Evolutionary conservation across 148 eudicot genomes (phyloP), one percentile per base, ranked within the genome.

Genomic region (Chenopodium album): DNA sequence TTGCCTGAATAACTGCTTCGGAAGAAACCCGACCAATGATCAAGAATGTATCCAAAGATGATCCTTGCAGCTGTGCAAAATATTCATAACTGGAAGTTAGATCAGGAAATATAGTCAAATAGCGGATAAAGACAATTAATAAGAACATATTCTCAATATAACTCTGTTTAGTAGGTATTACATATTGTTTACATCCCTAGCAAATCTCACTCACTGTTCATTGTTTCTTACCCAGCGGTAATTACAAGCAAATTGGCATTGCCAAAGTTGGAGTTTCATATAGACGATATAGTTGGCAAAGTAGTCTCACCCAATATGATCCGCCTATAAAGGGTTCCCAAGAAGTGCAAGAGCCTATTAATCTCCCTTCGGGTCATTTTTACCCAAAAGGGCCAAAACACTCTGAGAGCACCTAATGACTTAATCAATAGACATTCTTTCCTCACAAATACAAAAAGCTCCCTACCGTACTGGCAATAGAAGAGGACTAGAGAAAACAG

Each of bases 11-110:
- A 48, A 96, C 86, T 71, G 98, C 99, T 85, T 94, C 94, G 2
- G 99, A 96, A 65, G 99, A 94, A 70, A 96, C 94, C 87, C 83
- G 91, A 68, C 99, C 99, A 20, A 96, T 91, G 80, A 96, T 96
- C 46, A 96, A 84, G 90, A 89, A 96, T 19, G 97, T 79, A 80
- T 94, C 97, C 65, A 94, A 84, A 47, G 99, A 92, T 52, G 99
- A 90, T 80, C 93, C 88, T 81, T 89, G 89, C 87, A 89, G 79
- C 99, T 96, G 89, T 78, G 7, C 1, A 82, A 82, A 62, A 62
- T 69, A 31, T 82, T 37, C 62, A 22, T 64, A 13, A 28, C 29
- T 71, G 73, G 48, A 77, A 71, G 59, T 20, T 19, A 34, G 37
- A 44, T 34, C 59, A 12, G 12, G 28, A 50, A 79, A 31, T 23